phyloP scores from a whole-genome alignment of 2,329 filamentous ascomycete genomes.

The Lasiodiplodia sp. region DNA sequence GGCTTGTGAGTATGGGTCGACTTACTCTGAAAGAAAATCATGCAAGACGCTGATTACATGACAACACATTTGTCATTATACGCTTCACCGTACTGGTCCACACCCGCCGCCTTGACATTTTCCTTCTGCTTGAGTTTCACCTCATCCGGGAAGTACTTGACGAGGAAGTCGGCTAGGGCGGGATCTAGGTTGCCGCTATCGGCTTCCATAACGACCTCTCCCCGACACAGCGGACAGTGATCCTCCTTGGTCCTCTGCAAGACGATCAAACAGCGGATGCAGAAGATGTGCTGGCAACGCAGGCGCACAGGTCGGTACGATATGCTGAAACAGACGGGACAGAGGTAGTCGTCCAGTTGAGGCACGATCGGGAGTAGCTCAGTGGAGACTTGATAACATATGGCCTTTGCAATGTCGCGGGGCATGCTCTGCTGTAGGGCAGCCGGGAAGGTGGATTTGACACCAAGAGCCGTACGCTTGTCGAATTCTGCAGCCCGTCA shows the following conservation, averaged over 20 bases:
- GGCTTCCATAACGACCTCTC: slow-evolving; percentile 73
- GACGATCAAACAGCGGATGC: slow-evolving; percentile 82
- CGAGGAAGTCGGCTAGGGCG: slow-evolving; percentile 72
- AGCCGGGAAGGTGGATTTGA: slow-evolving; percentile 68
- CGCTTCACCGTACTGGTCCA: slow-evolving; percentile 73
- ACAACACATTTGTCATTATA: slow-evolving; percentile 68
- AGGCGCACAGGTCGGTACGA: slow-evolving; percentile 84
- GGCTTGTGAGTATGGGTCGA: neutral
- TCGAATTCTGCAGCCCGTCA: slow-evolving; percentile 72
- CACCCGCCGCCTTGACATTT: slow-evolving; percentile 77
- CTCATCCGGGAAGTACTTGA: slow-evolving; percentile 81
- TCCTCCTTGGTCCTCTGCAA: slow-evolving; percentile 75
- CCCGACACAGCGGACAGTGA: slow-evolving; percentile 78
- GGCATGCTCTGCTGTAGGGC: slow-evolving; percentile 67
- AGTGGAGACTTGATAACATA: slow-evolving; percentile 76
- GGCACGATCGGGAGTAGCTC: slow-evolving; percentile 78
- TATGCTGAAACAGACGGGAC: slow-evolving; percentile 79
- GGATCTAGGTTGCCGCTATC: slow-evolving; percentile 70
- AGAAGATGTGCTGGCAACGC: slow-evolving; percentile 78
- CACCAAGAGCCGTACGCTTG: slow-evolving; percentile 79
- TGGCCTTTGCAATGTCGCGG: slow-evolving; percentile 73
- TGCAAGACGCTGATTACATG: slow-evolving; percentile 55
- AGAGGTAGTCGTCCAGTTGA: slow-evolving; percentile 83
- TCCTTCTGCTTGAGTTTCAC: slow-evolving; percentile 64
- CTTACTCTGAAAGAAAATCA: neutral